These are phyloP conservation scores for Silybum marianum DNA, from an alignment of 129 eudicot genomes.

Conservation along the genomic window DNA sequence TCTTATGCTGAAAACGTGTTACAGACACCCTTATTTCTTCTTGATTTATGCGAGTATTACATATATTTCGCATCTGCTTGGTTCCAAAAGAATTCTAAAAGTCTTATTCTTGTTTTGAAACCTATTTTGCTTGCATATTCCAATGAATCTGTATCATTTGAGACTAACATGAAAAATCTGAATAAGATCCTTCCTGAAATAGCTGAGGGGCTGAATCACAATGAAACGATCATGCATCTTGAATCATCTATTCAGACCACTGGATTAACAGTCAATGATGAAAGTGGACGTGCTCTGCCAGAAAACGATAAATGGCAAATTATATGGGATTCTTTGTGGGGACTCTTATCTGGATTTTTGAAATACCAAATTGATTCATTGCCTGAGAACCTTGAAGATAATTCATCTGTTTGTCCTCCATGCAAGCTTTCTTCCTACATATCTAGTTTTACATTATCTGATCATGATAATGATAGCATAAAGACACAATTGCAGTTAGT, in stretches of 20 bases:
- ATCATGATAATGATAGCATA: slow-evolving; percentile 30
- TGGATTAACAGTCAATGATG: slow-evolving; percentile 37
- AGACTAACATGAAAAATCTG: slow-evolving; percentile 40
- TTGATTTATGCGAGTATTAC: slow-evolving; percentile 57
- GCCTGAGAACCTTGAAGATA: slow-evolving; percentile 42
- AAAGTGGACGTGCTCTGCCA: slow-evolving; percentile 38
- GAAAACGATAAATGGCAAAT: slow-evolving; percentile 62
- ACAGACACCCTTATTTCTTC: slow-evolving; percentile 30
- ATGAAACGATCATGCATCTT: slow-evolving; percentile 22
- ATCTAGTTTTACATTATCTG: slow-evolving; percentile 28
- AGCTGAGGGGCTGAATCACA: slow-evolving; percentile 45
- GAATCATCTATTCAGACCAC: slow-evolving; percentile 29
- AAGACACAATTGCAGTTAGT: slow-evolving; percentile 32
- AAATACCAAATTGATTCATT: slow-evolving; percentile 47
- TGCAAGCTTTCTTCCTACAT: slow-evolving; percentile 31
- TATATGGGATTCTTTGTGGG: slow-evolving; percentile 60
- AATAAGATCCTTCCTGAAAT: slow-evolving; percentile 44
- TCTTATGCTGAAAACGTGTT: slow-evolving; percentile 32
- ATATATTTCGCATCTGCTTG: slow-evolving; percentile 68
- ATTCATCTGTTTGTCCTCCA: slow-evolving; percentile 27
- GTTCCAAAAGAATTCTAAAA: slow-evolving; percentile 56
- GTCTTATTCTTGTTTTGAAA: slow-evolving; percentile 52
- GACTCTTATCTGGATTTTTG: slow-evolving; percentile 56
- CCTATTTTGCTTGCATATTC: slow-evolving; percentile 44
- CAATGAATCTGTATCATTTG: slow-evolving; percentile 32